phyloP scores from a whole-genome alignment of 2,329 filamentous ascomycete genomes.

The Penicillium frequentans region DNA sequence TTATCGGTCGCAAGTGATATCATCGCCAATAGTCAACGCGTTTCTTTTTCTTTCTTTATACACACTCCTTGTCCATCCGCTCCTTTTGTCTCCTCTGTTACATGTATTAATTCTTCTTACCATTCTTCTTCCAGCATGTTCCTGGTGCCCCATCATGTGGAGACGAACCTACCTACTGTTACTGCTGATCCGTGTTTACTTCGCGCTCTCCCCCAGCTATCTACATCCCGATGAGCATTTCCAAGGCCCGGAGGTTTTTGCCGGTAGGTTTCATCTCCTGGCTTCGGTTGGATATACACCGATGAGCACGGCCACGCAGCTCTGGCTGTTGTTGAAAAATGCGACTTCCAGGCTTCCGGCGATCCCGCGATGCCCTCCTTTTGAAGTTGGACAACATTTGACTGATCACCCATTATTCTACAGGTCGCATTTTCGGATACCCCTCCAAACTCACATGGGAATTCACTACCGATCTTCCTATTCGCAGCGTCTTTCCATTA shows the following conservation, averaged over 20 bases:
- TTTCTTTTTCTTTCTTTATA: slow-evolving; percentile 6
- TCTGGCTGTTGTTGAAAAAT: background rate
- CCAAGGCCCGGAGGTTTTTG: slow-evolving; percentile 94
- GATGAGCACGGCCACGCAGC: background rate
- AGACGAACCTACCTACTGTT: slow-evolving; percentile 83
- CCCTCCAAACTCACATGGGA: slow-evolving; percentile 92
- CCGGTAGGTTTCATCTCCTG: slow-evolving; percentile 62
- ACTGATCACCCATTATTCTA: background rate
- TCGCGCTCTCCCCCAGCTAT: slow-evolving; percentile 92
- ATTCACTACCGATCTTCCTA: slow-evolving; percentile 82
- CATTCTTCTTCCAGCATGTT: slow-evolving; percentile 18
- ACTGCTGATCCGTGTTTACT: slow-evolving; percentile 84
- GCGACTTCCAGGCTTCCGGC: background rate
- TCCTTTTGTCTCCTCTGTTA: slow-evolving; percentile 1
- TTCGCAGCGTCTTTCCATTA: slow-evolving; percentile 94
- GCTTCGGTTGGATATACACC: background rate
- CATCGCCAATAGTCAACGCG: slow-evolving; percentile 20
- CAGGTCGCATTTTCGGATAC: slow-evolving; percentile 90
- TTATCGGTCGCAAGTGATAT: slow-evolving; percentile 20
- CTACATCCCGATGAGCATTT: slow-evolving; percentile 99
- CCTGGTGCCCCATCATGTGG: slow-evolving; percentile 66
- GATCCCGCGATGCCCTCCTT: background rate
- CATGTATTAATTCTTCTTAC: background rate
- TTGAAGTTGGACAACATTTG: background rate
- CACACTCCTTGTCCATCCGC: slow-evolving; percentile 2